Evolutionary conservation across 345 rosid genomes (phyloP).

Genomic region (Gossypium sturtianum): DNA sequence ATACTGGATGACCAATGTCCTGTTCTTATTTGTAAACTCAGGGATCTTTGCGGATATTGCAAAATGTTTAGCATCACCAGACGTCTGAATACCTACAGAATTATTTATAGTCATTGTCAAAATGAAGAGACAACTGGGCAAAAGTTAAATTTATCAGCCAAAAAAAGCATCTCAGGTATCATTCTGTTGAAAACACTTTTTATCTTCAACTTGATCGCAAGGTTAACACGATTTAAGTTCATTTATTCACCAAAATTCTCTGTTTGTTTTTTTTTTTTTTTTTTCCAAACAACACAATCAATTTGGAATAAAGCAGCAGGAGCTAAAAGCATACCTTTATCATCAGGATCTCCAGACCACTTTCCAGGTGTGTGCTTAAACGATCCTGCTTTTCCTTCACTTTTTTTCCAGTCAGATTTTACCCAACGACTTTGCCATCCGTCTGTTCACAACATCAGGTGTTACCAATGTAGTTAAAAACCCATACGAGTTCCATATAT

Average conservation of each 20-base stretch:
- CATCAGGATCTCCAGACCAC: constrained; percentile 76
- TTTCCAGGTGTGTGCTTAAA: constrained; percentile 75
- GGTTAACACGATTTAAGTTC: background rate
- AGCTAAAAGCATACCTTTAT: constrained; percentile 41
- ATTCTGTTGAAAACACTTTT: too few relatives aligned
- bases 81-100: constrained; percentile 69
- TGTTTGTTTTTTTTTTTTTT: background rate
- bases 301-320: background rate
- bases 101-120: constrained; percentile 1
- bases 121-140: too few relatives aligned
- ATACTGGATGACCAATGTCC: constrained; percentile 79
- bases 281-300: background rate
- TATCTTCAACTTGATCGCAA: too few relatives aligned
- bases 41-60: constrained; percentile 84
- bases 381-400: constrained; percentile 71
- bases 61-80: constrained; percentile 70
- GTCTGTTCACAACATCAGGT: constrained; percentile 28
- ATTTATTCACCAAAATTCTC: background rate
- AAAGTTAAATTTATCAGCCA: too few relatives aligned
- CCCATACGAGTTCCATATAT: too few relatives aligned
- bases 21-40: constrained; percentile 72
- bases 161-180: too few relatives aligned
- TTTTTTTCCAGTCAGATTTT: constrained; percentile 69
- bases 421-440: constrained; percentile 96
- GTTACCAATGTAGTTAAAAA: background rate